A percentile compares a stretch with the other conserved stretches of the same genome.
These are phyloP conservation scores for Arabidopsis hybrid DNA, from an alignment of 441 rosid genomes.

Conservation along the genomic window DNA sequence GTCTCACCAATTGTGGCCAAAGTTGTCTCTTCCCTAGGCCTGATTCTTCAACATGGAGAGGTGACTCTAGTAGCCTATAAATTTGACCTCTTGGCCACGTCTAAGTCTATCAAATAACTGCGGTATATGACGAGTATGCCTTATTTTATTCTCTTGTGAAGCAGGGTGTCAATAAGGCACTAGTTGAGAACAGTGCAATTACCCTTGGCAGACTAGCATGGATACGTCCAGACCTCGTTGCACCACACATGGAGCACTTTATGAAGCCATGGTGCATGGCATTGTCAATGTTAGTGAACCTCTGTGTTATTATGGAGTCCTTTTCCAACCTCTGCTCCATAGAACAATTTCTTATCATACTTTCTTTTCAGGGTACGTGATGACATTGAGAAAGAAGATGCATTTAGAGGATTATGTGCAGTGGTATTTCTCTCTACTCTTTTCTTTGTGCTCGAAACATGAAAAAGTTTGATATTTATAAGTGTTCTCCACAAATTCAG, in stretches of 20 bases:
- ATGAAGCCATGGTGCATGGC: constrained; percentile 93
- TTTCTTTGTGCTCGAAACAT: constrained; percentile 11
- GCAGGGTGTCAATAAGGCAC: constrained; percentile 88
- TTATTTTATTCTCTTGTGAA: constrained; percentile 36
- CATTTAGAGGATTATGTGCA: constrained; percentile 96
- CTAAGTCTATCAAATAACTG: constrained; percentile 9
- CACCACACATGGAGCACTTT: constrained; percentile 95
- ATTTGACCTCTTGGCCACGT: not conserved
- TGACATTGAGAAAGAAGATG: constrained; percentile 98
- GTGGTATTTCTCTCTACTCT: constrained; percentile 58
- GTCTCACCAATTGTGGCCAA: constrained; percentile 88
- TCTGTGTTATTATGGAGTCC: constrained; percentile 8
- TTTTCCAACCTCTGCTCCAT: not conserved
- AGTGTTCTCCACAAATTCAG: constrained; percentile 49
- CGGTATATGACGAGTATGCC: constrained; percentile 4
- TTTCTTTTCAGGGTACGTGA: constrained; percentile 77
- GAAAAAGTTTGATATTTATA: constrained; percentile 16
- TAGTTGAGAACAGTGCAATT: constrained; percentile 94
- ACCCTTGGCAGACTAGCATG: constrained; percentile 98
- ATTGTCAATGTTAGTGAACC: constrained; percentile 54
- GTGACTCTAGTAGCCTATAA: constrained; percentile 47
- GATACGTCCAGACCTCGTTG: constrained; percentile 95
- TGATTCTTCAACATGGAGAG: constrained; percentile 88
- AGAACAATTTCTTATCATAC: constrained; percentile 11
- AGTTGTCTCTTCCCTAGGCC: constrained; percentile 76